Base-by-base conservation (phyloP, 2,329 filamentous ascomycete genomes). In the Ceratocystis ficicola region DNA sequence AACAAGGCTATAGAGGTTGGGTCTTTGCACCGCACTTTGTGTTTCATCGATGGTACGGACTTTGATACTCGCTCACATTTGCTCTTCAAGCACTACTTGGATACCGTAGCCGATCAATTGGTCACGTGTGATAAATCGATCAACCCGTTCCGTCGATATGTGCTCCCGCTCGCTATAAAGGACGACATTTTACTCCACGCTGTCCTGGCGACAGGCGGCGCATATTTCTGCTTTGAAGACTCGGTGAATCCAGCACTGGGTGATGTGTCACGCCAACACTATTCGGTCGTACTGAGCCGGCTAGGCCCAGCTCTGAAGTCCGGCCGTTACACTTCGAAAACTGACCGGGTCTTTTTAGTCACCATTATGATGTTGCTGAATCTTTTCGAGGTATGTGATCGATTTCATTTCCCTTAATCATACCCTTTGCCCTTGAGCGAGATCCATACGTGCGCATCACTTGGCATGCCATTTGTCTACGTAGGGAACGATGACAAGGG, bases 11-110 rank as follows among this genome's bases (percentile, higher is more conserved):
- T 32, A 2, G 12, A 59, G 32, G n/a, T 59, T 5, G 52, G 52
- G 17, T 32, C 55, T n/a, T 55, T 65, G 8, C 64, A 44, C 22
- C 64, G 55, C 30, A 28, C 28, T 25, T 28, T 63, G 4, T 32
- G 50, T 17, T 48, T 57, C 46, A 61, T 62, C 5, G 60, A 68
- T 7, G 63, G 17, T 30, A 52, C 7, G 30, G 44, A 55, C 15
- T 44, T 68, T 20, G 63, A 68, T 30, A 44, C 66, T 2, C 64
- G 64, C 6, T 68, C 66, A 6, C 66, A 65, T 22, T 22, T 68
- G 28, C 52, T 68, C n/a, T 68, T 68, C 32, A 65, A 68, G 50
- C 66, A 68, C 32, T 68, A 65, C 41, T 50, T 68, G 2, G 63
- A 65, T 25, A 62, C 61, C 57, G 66, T 68, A 4, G 66, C 66